Evolutionary conservation across 805 yeast genomes (phyloP), one percentile per base, ranked within the genome.

Genomic region (Candida vartiovaarae): DNA sequence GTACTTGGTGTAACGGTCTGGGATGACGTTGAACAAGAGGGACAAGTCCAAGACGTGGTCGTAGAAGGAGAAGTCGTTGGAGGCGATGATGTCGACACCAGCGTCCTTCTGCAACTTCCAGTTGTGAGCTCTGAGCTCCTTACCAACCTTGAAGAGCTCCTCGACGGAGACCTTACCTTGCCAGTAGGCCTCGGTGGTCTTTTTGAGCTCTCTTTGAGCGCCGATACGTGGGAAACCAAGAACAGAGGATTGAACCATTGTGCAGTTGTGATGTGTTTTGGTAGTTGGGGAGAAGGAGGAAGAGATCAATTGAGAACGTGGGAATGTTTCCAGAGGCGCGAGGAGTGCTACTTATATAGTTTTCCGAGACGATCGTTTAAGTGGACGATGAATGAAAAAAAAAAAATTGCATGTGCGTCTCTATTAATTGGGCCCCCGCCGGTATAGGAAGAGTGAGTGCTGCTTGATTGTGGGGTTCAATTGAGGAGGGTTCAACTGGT

Each of bases 141-240:
- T 86, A 74, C 97, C 99, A 60, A 84, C 90, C 63, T 86, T 78
- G 69, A 87, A 71, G 57, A 93, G 81, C 63, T 88, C 95, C 50
- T 86, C 98, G 54, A 78, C 85, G 52, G 84, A 62, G 62, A 82
- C 82, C 76, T 90, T 91, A 68, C 97, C 97, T 59, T 79, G 69
- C 99, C 99, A 93, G 91, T 93, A 93, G 68, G 95, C 85, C 77
- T 93, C 99, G 60, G 99, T 93, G 71, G 88, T 87, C 75, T 93
- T 93, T 78, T 93, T 93, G 72, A 93, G 83, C 78, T 93, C 99
- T 82, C 99, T 93, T 78, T 89, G 89, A 62, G 96, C 93, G 65
- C 99, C 99, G 66, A 91, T 93, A 79, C 99, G 93, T 75, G 99
- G 99, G 93, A 93, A 93, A 71, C 99, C 99, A 74, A 93, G 81